phyloP scores from a whole-genome alignment of 306 rosid genomes.

The Hylodesmum podocarpum region DNA sequence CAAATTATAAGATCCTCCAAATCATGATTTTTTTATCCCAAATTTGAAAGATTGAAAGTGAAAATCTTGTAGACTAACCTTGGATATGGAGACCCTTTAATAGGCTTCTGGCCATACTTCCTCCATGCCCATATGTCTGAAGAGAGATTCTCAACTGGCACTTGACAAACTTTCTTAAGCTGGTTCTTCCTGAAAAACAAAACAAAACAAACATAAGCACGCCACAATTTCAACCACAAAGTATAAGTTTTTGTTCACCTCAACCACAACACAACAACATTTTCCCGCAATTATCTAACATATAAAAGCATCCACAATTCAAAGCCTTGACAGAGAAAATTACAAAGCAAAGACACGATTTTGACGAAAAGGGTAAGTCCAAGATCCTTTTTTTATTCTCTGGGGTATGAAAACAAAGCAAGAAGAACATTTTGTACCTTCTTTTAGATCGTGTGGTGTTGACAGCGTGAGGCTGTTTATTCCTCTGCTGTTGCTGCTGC shows the following conservation, averaged over 20 bases:
- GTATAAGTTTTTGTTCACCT: too few relatives aligned
- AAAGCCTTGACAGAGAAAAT: neutral
- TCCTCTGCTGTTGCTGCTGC: constrained; percentile 33
- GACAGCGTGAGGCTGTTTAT: constrained; percentile 39
- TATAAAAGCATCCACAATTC: neutral
- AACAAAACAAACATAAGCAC: neutral
- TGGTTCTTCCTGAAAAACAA: constrained; percentile 69
- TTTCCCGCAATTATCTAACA: neutral
- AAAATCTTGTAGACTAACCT: constrained; percentile 47
- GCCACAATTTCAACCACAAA: too few relatives aligned
- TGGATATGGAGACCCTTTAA: constrained; percentile 97
- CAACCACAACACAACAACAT: neutral
- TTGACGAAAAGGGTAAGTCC: constrained; percentile 11
- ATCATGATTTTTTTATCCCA: neutral
- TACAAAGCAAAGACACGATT: neutral
- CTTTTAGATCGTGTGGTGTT: constrained; percentile 71
- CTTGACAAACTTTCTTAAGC: constrained; percentile 85
- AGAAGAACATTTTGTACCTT: constrained; percentile 45
- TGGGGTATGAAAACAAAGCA: neutral
- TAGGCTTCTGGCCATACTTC: constrained; percentile 97
- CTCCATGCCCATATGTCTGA: constrained; percentile 99
- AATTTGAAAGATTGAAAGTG: neutral
- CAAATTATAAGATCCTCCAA: neutral
- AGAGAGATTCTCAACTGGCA: constrained; percentile 80
- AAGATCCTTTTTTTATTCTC: neutral